Evolutionary conservation across 2,329 filamentous ascomycete species (phyloP), one percentile per base, ranked within the genome.

Genomic region (Talaromyces piceae): DNA sequence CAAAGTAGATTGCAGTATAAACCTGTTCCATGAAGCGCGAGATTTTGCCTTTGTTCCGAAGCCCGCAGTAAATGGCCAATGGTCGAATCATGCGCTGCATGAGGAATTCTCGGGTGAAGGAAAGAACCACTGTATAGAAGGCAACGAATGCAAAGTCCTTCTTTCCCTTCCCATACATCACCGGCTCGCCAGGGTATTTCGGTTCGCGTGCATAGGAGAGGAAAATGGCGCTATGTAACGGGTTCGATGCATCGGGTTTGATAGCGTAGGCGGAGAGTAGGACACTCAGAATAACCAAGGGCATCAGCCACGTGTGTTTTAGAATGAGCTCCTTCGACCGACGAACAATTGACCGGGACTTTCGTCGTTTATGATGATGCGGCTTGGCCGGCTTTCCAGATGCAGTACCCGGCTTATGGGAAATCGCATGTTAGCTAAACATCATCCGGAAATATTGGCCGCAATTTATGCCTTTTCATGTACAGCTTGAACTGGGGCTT

Each of bases 1-100:
- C 82, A 69, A 95, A 95, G 77, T 97, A 96, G 49, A 95, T 75
- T 23, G 90, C 91, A 1, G 91, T 95, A 72, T 97, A 97, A 64
- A 86, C 82, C 72, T 97, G 91, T 70, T 97, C 91, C 88, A 95
- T 93, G 77, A 95, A 96, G 28, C 91, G 85, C 13, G 84, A 80
- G 63, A 93, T 89, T 74, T 95, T 96, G 57, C 78, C 82, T 51
- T 84, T 80, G 56, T 80, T 82, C 54, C 74, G 78, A 63, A 96
- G 82, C 13, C 88, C 87, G 50, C 76, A 82, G 58, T 74, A 77
- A 41, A 81, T 76, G 5, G 89, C 88, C 55, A 91, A 75, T 0
- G 90, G 91, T 11, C 84, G 82, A 53, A 96, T 81, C 47, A 95
- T 62, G 62, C 89, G 84, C 72, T 95, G 91, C 91, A 95, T 96